Base-by-base conservation (phyloP, 1,284 basidiomycete species). In the Thecaphora frezii region DNA sequence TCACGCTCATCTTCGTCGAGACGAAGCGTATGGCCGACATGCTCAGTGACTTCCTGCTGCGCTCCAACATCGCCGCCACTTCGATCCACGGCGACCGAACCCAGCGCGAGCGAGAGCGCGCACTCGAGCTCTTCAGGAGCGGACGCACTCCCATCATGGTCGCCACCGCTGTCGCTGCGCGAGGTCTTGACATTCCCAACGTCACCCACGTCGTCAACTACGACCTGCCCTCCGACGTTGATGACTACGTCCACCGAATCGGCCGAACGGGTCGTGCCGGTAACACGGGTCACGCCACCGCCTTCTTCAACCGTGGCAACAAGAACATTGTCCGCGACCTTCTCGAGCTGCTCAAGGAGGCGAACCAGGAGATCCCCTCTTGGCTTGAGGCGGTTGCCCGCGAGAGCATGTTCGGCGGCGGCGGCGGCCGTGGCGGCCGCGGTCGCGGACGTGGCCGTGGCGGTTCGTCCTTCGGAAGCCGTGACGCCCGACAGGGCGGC, bases 1-100 rank as follows among this genome's bases (percentile, higher is more conserved):
- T 98, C 26, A 93, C 93, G 23, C 87, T 99, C 46, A 89, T 99
- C 76, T 99, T 99, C 80, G 94, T 97, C 61, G 94, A 99, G 85
- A 99, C 96, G 49, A 98, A 98, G 84, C 87, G 93, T 69, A 97
- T 97, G 93, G 94, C 96, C 46, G 94, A 98, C 79, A 90, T 90
- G 86, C 85, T 99, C 23, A 94, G 92, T 76, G 93, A 97, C 81
- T 99, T 96, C 85, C 85, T 99, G 60, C 87, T 93, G 81, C 80
- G 82, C 61, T 89, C 91, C 81, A 83, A 86, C 73, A 86, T 97
- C 71, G 87, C 88, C 39, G 78, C 96, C 26, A 98, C 94, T 12
- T 96, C 93, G 36, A 99, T 98, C 66, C 94, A 99, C 81, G 94
- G 96, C 63, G 94, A 99, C 79, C 89, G 96, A 68, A 90, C 92